Evolutionary conservation across 1,139 yeast genomes (phyloP).

Genomic region (Schwanniomyces etchellsii): DNA sequence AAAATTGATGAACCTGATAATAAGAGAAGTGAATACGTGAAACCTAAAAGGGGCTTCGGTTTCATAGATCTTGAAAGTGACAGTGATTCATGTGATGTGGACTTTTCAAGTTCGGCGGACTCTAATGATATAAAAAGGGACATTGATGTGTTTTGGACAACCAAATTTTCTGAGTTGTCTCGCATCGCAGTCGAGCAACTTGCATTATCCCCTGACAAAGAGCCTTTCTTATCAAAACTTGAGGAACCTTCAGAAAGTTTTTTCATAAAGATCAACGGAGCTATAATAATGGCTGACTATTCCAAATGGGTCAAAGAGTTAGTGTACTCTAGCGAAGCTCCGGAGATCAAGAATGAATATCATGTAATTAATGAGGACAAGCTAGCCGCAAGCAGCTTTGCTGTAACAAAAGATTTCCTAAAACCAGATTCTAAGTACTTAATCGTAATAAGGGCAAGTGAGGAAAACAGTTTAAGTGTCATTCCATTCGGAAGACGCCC

Average conservation of each 20-base stretch:
- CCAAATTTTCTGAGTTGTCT: conserved; percentile 10
- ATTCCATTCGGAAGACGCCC: conserved; percentile 5
- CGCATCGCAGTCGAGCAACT: conserved; percentile 10
- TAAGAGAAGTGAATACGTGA: conserved; percentile 15
- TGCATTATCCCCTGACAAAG: conserved; percentile 1
- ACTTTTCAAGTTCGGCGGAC: conserved; percentile 4
- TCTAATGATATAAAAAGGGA: no score
- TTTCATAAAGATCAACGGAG: conserved; percentile 6
- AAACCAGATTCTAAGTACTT: conserved; percentile 22
- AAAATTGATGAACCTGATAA: conserved; percentile 2
- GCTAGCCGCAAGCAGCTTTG: conserved; percentile 7
- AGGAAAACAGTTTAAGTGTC: conserved; percentile 9
- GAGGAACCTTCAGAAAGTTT: conserved; percentile 6
- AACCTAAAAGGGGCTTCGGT: conserved; percentile 35
- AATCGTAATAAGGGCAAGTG: conserved; percentile 8
- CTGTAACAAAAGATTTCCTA: conserved; percentile 18
- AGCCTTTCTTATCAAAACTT: background rate
- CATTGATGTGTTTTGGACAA: conserved; percentile 9
- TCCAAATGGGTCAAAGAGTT: conserved; percentile 9
- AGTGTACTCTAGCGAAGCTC: conserved; percentile 1
- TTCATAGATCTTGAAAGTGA: conserved; percentile 17
- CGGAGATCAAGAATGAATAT: conserved; percentile 1
- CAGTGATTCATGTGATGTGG: conserved; percentile 2
- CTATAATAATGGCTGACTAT: conserved; percentile 8
- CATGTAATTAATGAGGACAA: conserved; percentile 2